Conservation (phyloP, 495 filamentous ascomycete genomes). For the Elasticomyces elasticus region DNA sequence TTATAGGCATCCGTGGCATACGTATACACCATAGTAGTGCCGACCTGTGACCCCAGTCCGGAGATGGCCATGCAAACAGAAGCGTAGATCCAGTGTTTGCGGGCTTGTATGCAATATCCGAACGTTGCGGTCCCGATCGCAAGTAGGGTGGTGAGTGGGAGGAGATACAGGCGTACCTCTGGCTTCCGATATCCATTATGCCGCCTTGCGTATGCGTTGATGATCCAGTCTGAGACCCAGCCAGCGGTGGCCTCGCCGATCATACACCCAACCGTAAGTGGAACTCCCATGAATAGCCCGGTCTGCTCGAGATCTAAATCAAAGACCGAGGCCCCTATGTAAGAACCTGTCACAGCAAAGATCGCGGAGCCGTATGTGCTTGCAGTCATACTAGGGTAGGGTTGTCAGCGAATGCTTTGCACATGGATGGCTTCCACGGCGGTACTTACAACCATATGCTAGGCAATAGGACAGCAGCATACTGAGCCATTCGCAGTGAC, state of each 20-base stretch:
- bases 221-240: slow-evolving; percentile 11
- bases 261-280: slow-evolving; percentile 19
- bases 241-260: slow-evolving; percentile 22
- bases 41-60: slow-evolving; percentile 31
- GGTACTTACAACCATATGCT: slow-evolving; percentile 25
- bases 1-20: slow-evolving; percentile 37
- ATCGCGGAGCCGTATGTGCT: slow-evolving; percentile 25
- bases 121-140: slow-evolving; percentile 26
- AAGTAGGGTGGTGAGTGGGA: slow-evolving; percentile 22
- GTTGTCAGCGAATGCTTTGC: too few relatives aligned
- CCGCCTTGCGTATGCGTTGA: slow-evolving; percentile 12
- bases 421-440: too few relatives aligned
- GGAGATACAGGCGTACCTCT: slow-evolving; percentile 24
- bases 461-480: slow-evolving; percentile 23
- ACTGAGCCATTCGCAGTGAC: slow-evolving; percentile 23
- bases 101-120: slow-evolving; percentile 26
- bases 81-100: slow-evolving; percentile 26
- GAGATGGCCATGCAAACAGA: slow-evolving; percentile 31
- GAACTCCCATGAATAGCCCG: slow-evolving; percentile 17
- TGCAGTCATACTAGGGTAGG: slow-evolving; percentile 20
- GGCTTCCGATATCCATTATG: slow-evolving; percentile 20
- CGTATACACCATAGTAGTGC: slow-evolving; percentile 27
- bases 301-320: slow-evolving; percentile 24
- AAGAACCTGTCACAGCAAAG: slow-evolving; percentile 24
- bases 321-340: slow-evolving; percentile 23